phyloP scores from a whole-genome alignment of 2,329 filamentous ascomycete genomes.

The Venturia asperata region DNA sequence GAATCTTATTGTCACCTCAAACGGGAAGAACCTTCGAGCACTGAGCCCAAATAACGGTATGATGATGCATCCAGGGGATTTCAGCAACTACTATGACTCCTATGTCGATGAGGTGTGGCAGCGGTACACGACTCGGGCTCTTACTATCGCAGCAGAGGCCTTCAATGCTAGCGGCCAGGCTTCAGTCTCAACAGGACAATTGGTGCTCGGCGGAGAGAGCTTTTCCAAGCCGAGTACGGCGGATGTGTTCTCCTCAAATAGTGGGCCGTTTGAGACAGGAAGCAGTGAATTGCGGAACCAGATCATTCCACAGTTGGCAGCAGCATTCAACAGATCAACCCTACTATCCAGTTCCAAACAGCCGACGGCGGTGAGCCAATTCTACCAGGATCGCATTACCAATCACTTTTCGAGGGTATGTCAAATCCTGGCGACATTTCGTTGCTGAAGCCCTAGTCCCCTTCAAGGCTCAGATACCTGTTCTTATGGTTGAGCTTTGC shows the following conservation, averaged over 20 bases:
- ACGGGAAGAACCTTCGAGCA: constrained; percentile 35
- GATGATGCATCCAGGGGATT: constrained; percentile 40
- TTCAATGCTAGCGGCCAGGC: constrained; percentile 47
- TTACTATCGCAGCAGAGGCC: constrained; percentile 8
- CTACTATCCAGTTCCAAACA: constrained; percentile 44
- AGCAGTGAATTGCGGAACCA: constrained; percentile 42
- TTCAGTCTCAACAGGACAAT: constrained; percentile 39
- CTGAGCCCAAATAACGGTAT: constrained; percentile 42
- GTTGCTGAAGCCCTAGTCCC: background rate
- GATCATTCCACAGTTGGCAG: constrained; percentile 65
- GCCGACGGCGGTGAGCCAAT: constrained; percentile 29
- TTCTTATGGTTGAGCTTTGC: background rate
- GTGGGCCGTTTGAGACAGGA: constrained; percentile 51
- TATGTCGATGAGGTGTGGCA: constrained; percentile 48
- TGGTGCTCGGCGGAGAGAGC: constrained; percentile 40
- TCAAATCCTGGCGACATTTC: background rate
- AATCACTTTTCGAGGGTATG: constrained; percentile 49
- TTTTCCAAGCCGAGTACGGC: constrained; percentile 52
- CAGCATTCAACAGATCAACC: constrained; percentile 68
- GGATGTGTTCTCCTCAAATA: constrained; percentile 62
- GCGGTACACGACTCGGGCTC: constrained; percentile 51
- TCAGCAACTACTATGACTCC: constrained; percentile 45
- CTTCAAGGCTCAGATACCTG: background rate
- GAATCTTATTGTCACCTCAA: constrained; percentile 45
- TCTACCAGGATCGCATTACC: constrained; percentile 34